Base-by-base conservation (phyloP, 768 basidiomycete species). In the Lactarius trivialis region DNA sequence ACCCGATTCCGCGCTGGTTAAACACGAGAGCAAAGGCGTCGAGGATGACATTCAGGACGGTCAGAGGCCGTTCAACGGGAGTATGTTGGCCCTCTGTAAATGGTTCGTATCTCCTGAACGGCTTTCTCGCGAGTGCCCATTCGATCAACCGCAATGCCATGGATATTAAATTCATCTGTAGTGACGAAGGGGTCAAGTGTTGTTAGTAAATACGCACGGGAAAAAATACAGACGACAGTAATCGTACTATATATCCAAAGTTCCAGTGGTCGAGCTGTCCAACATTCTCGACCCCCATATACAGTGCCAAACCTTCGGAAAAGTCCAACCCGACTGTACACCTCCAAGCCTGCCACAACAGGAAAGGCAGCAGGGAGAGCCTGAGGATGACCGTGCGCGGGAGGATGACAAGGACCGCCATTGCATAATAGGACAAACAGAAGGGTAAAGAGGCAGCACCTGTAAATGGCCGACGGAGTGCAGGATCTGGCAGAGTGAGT, bases 1-100 rank as follows among this genome's bases (percentile, higher is more conserved):
- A 67, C 8, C 66, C 53, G 32, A 56, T 24, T 9, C 66, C 66
- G 17, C 64, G 64, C 7, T 59, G 55, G 21, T 62, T 67, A 39
- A 24, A 60, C 24, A 52, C 15, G 15, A 67, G 53, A 5, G 62
- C 60, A 33, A 39, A 39, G 5, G 60, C 63, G 15, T 67, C 66
- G 26, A 57, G 12, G 33, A 67, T 24, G 17, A 65, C 26, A 32
- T 62, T 37, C 7, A 26, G 14, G 11, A 41, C 6, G 37, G 55
- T 53, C 3, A 60, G 51, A 15, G 45, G 63, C 15, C 33, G 55
- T 26, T 60, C 54, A n/a, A 60, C 37, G 2, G 28, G 56, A 17
- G 45, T 21, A 15, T 28, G 21, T 17, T 33, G 34, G 14, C 37
- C 34, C 12, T 28, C 15, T 17, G 12, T 7, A 7, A 49, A 21